Conservation (phyloP, 495 filamentous ascomycete genomes). For the Rhizodiscina lignyota region DNA sequence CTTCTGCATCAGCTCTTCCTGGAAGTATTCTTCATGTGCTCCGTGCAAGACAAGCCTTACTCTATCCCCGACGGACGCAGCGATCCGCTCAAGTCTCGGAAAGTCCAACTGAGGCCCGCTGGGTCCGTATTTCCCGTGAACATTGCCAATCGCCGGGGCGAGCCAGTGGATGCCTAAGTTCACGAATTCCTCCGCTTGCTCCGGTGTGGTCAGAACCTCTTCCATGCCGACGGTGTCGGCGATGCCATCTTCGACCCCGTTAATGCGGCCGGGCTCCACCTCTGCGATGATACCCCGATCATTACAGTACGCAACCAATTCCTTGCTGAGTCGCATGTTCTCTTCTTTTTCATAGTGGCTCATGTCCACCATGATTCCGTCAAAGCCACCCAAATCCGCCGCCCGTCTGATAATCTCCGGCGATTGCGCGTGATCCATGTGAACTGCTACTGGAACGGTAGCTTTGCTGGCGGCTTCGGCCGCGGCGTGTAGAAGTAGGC, state of each 20-base stretch:
- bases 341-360: conserved; percentile 15
- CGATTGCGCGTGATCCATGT: conserved; percentile 13
- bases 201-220: conserved; percentile 13
- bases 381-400: conserved; percentile 8
- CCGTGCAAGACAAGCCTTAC: conserved; percentile 9
- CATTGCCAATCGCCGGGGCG: conserved; percentile 14
- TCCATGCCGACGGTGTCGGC: conserved; percentile 14
- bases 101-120: conserved; percentile 10
- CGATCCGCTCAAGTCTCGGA: conserved; percentile 5
- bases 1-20: conserved; percentile 3
- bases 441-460: conserved; percentile 12
- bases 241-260: conserved; percentile 17
- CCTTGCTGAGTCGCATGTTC: conserved; percentile 13
- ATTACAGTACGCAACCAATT: conserved; percentile 12
- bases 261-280: conserved; percentile 15
- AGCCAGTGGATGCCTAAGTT: conserved; percentile 13
- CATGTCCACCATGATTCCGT: conserved; percentile 19
- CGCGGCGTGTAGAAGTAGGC: conserved; percentile 9
- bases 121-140: conserved; percentile 17
- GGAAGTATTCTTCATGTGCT: conserved; percentile 12
- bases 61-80: conserved; percentile 2
- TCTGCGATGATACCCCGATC: conserved; percentile 15
- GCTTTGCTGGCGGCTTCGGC: conserved; percentile 9
- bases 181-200: conserved; percentile 14
- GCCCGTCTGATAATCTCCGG: conserved; percentile 10